A percentile compares a stretch with the other conserved stretches of the same genome.
Conservation (phyloP, 768 basidiomycete species). For the Mycena pura region DNA sequence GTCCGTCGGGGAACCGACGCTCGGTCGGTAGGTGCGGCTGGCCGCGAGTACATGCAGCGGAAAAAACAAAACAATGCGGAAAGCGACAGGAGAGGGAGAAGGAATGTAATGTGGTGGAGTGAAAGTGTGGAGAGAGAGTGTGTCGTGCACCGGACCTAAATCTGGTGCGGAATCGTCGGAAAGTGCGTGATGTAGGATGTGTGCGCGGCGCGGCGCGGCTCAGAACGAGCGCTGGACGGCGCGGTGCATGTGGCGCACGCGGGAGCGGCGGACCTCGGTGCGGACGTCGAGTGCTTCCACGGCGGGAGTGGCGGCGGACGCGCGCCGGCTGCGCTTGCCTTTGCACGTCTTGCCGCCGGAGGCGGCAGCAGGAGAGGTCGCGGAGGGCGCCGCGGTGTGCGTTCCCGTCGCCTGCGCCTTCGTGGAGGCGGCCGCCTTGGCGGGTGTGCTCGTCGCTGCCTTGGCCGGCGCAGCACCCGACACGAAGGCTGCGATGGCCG, state of each 20-base stretch:
- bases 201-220: no score
- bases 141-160: no score
- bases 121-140: no score
- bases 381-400: not conserved
- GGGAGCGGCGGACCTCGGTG: not conserved
- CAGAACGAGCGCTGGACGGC: not conserved
- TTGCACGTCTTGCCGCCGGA: constrained; percentile 9
- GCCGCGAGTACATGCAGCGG: no score
- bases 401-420: no score
- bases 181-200: no score
- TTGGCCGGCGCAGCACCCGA: not conserved
- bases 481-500: constrained; percentile 39
- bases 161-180: no score
- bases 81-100: no score
- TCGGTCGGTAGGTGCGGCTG: no score
- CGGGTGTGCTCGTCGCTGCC: not conserved
- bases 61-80: no score
- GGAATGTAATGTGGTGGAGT: no score
- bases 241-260: not conserved
- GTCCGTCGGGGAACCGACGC: no score
- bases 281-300: not conserved
- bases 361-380: not conserved
- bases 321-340: not conserved
- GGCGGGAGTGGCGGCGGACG: not conserved
- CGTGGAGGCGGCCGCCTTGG: not conserved